Evolutionary conservation across 1,139 yeast genomes (phyloP), one percentile per base, ranked within the genome.

Genomic region (Nakaseomyces sp.): DNA sequence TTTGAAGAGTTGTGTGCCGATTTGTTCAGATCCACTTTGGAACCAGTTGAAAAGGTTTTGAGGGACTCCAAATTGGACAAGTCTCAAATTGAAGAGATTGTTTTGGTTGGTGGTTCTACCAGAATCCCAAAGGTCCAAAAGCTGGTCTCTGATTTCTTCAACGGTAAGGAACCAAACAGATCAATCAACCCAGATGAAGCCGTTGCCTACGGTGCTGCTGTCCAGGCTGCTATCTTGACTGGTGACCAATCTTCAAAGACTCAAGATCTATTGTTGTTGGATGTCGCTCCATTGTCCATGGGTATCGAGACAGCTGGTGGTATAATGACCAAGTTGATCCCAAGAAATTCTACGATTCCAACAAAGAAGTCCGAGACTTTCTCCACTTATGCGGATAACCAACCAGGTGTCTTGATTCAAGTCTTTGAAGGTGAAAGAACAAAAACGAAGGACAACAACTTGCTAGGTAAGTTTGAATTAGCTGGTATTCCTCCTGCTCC

Each of bases 41-140:
- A 85, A 63, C 97, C 97, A 64, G 97, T 89, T 67, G 97, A 89
- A 77, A 88, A 87, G 78, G 97, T 91, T 63, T 81, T 89, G 72
- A 85, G 84, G 75, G 97, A 89, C 70, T 83, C 97, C 63, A 86
- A 87, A 79, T 75, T 86, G 64, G 76, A 83, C 72, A 89, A 89
- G 81, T 71, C 89, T 51, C 76, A 77, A 61, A 91, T 91, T 63
- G 82, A 91, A 69, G 97, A 89, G 76, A 89, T 89, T 69, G 98
- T 89, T 68, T 79, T 89, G 60, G 98, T 89, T 63, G 98, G 98
- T 81, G 98, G 98, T 79, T 89, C 98, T 58, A 89, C 98, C 71
- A 89, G 97, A 84, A 89, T 89, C 76, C 97, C 97, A 77, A 88
- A 88, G 80, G 85, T 89, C 68, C 97, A 91, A 78, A 87, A 89